Evolutionary conservation across 306 rosid species (phyloP).

Genomic region (Ormosia semicastrata): DNA sequence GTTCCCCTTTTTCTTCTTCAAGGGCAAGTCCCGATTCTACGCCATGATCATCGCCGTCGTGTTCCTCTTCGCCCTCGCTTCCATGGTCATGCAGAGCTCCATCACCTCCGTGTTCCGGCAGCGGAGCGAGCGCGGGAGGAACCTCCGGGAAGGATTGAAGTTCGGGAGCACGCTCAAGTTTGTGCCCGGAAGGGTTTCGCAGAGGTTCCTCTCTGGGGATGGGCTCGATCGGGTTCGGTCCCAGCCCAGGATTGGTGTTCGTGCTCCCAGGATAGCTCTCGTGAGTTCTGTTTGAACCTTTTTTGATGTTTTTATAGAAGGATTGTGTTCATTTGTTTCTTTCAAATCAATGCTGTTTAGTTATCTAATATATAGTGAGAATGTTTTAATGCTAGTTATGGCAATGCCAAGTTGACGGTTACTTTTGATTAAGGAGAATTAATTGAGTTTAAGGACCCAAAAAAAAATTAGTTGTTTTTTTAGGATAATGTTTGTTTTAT

Average conservation of each 20-base stretch:
- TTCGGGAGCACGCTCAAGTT: conserved; percentile 76
- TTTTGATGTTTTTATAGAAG: not conserved
- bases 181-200: conserved; percentile 56
- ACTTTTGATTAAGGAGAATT: not conserved
- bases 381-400: not conserved
- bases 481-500: too few species aligned
- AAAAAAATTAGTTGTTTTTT: not conserved
- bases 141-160: conserved; percentile 46
- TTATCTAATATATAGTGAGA: not conserved
- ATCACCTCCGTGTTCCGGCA: conserved; percentile 63
- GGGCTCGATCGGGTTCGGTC: conserved; percentile 72
- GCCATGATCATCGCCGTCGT: conserved; percentile 53
- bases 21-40: conserved; percentile 60
- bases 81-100: conserved; percentile 87
- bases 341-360: not conserved
- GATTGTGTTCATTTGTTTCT: not conserved
- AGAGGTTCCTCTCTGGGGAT: conserved; percentile 45
- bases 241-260: conserved; percentile 57
- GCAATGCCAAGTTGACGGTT: not conserved
- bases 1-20: conserved; percentile 47
- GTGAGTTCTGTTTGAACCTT: conserved; percentile 52
- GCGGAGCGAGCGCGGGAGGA: conserved; percentile 41
- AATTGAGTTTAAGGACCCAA: not conserved
- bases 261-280: conserved; percentile 81
- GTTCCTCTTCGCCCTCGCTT: conserved; percentile 64